Conservation (phyloP, 1,284 basidiomycete species). For the Melampsora occidentalis region DNA sequence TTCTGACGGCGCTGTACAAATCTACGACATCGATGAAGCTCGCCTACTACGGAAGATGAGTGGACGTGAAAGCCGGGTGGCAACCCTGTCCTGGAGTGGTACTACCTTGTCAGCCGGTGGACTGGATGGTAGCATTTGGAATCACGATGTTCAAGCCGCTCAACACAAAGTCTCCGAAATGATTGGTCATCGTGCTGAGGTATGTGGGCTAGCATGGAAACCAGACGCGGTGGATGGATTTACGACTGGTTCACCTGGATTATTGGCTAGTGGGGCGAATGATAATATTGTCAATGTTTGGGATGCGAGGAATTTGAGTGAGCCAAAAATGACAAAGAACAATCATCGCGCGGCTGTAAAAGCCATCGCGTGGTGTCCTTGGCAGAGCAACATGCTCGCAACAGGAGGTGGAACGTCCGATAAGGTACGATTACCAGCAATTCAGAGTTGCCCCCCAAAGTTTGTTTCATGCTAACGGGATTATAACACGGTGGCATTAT, state of each 20-base stretch:
- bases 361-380: conserved; percentile 95
- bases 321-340: conserved; percentile 67
- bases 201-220: conserved; percentile 73
- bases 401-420: conserved; percentile 93
- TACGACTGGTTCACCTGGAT: conserved; percentile 56
- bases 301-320: conserved; percentile 80
- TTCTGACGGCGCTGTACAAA: conserved; percentile 80
- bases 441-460: not conserved
- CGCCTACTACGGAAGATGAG: conserved; percentile 81
- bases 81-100: conserved; percentile 76
- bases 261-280: conserved; percentile 90
- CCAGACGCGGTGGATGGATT: conserved; percentile 61
- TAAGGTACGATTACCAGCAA: conserved; percentile 83
- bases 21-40: conserved; percentile 86
- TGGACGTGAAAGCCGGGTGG: conserved; percentile 75
- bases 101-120: conserved; percentile 84
- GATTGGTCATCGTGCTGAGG: conserved; percentile 81
- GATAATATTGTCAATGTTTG: conserved; percentile 96
- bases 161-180: conserved; percentile 85
- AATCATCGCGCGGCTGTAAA: conserved; percentile 94
- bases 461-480: conserved; percentile 67
- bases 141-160: conserved; percentile 84
- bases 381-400: conserved; percentile 87
- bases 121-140: conserved; percentile 85
- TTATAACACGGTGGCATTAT: conserved; percentile 61